phyloP scores from a whole-genome alignment of 495 filamentous ascomycete genomes.

The Thermochaetoides thermophila region DNA sequence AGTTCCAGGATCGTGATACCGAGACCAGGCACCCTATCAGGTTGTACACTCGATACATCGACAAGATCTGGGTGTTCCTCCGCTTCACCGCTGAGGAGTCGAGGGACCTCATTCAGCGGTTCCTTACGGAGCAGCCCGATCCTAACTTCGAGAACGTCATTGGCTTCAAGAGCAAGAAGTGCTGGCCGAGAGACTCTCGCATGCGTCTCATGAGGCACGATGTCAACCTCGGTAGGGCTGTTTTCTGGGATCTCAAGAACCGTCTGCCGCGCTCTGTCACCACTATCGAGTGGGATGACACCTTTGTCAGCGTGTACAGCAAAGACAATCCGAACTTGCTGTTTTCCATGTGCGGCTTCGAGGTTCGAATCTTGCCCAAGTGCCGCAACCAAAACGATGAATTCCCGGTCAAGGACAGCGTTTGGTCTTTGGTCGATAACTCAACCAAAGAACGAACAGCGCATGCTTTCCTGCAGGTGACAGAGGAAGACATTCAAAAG shows the following conservation, averaged over 20 bases:
- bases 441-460: constrained; percentile 93
- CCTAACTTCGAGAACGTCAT: constrained; percentile 99
- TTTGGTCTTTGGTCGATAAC: constrained; percentile 95
- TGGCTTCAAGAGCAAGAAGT: constrained; percentile 98
- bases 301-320: constrained; percentile 97
- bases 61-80: constrained; percentile 97
- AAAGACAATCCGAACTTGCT: constrained; percentile 94
- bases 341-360: constrained; percentile 97
- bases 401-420: constrained; percentile 93
- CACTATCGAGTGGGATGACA: constrained; percentile 98
- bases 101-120: constrained; percentile 89
- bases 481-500: constrained; percentile 95
- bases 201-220: constrained; percentile 99
- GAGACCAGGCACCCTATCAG: constrained; percentile 91
- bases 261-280: constrained; percentile 85
- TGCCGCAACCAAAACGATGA: constrained; percentile 89
- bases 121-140: constrained; percentile 95
- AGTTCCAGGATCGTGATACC: constrained; percentile 82
- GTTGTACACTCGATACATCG: constrained; percentile 93
- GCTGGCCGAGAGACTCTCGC: constrained; percentile 92
- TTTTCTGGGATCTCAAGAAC: constrained; percentile 99
- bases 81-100: constrained; percentile 89
- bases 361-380: constrained; percentile 95
- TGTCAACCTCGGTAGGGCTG: constrained; percentile 93
- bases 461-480: constrained; percentile 95